phyloP scores from a whole-genome alignment of 805 yeast genomes.

The Metschnikowia vanudenii region DNA sequence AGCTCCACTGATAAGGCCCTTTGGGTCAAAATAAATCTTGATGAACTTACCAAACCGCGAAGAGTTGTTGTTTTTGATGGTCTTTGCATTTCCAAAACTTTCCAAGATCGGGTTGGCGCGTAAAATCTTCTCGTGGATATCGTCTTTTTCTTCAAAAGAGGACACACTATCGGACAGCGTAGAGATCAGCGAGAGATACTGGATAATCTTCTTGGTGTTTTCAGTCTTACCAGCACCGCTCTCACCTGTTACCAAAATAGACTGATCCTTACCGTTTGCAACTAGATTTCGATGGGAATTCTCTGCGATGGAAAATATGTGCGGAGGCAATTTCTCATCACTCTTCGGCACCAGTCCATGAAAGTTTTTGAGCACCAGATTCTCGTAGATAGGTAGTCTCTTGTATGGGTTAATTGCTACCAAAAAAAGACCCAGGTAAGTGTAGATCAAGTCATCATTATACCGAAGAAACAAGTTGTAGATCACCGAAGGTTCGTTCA shows the following conservation, averaged over 20 bases:
- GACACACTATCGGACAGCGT: slow-evolving; percentile 19
- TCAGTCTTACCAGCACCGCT: slow-evolving; percentile 99
- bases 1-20: slow-evolving; percentile 78
- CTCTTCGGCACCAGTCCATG: slow-evolving; percentile 28
- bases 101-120: slow-evolving; percentile 96
- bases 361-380: slow-evolving; percentile 54
- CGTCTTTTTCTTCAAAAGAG: slow-evolving; percentile 24
- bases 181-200: slow-evolving; percentile 81
- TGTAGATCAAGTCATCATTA: slow-evolving; percentile 74
- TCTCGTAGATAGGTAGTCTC: slow-evolving; percentile 66
- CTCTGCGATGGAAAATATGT: slow-evolving; percentile 87
- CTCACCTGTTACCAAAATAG: slow-evolving; percentile 96
- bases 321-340: slow-evolving; percentile 59
- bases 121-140: slow-evolving; percentile 79
- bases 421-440: slow-evolving; percentile 91
- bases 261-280: slow-evolving; percentile 70
- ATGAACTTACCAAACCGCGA: slow-evolving; percentile 97
- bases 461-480: slow-evolving; percentile 79
- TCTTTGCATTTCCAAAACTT: slow-evolving; percentile 95
- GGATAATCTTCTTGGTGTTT: slow-evolving; percentile 91
- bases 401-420: slow-evolving; percentile 95
- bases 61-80: slow-evolving; percentile 89
- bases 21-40: slow-evolving; percentile 67
- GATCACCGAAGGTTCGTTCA: slow-evolving; percentile 95
- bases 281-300: slow-evolving; percentile 77